A percentile compares a stretch with the other conserved stretches of the same genome.
phyloP scores from a whole-genome alignment of 2,329 filamentous ascomycete genomes.

The Stagonosporopsis chrysanthemi region DNA sequence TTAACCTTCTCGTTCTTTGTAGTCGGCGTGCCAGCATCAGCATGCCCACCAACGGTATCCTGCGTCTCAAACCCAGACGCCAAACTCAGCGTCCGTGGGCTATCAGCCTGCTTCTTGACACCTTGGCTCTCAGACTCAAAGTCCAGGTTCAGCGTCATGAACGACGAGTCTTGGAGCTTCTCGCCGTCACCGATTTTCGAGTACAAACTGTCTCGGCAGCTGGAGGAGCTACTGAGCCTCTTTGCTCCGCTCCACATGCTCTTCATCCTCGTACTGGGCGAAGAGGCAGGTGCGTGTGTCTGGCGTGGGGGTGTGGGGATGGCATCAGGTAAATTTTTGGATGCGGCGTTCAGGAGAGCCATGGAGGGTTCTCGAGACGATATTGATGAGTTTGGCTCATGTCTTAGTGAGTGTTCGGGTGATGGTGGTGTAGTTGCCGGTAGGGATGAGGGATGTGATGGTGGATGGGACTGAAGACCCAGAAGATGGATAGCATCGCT shows the following conservation, averaged over 20 bases:
- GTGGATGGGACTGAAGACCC: slow-evolving; percentile 25
- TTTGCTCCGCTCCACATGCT: slow-evolving; percentile 33
- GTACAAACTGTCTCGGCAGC: slow-evolving; percentile 24
- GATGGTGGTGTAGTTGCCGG: slow-evolving; percentile 24
- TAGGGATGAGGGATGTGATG: slow-evolving; percentile 24
- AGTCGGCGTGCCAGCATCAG: not conserved
- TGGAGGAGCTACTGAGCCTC: slow-evolving; percentile 22
- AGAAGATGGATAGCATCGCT: slow-evolving; percentile 38
- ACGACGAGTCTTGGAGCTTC: slow-evolving; percentile 11
- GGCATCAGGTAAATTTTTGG: slow-evolving; percentile 29
- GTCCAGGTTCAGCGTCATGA: slow-evolving; percentile 30
- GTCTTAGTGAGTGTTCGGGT: slow-evolving; percentile 19
- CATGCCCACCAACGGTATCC: slow-evolving; percentile 25
- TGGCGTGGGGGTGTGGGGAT: slow-evolving; percentile 33
- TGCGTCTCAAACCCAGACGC: slow-evolving; percentile 30
- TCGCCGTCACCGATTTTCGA: slow-evolving; percentile 20
- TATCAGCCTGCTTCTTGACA: slow-evolving; percentile 10
- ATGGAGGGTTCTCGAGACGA: slow-evolving; percentile 28
- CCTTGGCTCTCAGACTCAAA: slow-evolving; percentile 19
- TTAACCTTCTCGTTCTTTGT: slow-evolving; percentile 8
- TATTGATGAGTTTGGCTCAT: slow-evolving; percentile 16
- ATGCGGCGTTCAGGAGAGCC: slow-evolving; percentile 34
- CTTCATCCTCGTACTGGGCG: slow-evolving; percentile 36
- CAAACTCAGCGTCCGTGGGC: slow-evolving; percentile 17
- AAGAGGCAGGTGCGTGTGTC: slow-evolving; percentile 26